Conservation (phyloP, 768 basidiomycete genomes). For the Leccinum subtestaceum region DNA sequence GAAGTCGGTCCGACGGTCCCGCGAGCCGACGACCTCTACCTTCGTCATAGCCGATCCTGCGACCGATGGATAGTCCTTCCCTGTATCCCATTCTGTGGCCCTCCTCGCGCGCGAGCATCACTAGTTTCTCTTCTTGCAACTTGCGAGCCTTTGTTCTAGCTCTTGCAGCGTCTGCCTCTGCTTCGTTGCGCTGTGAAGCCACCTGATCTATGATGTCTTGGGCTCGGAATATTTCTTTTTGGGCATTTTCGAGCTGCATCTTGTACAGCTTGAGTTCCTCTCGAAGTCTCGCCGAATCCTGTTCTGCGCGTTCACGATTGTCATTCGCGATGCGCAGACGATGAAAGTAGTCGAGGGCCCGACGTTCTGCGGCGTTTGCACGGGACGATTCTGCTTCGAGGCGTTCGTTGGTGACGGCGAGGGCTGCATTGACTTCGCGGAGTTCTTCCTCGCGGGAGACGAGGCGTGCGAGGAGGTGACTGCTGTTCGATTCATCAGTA, state of each 20-base stretch:
- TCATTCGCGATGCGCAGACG: slow-evolving; percentile 41
- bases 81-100: slow-evolving; percentile 40
- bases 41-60: slow-evolving; percentile 30
- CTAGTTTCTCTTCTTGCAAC: slow-evolving; percentile 40
- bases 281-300: slow-evolving; percentile 34
- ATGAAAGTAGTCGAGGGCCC: slow-evolving; percentile 45
- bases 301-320: slow-evolving; percentile 37
- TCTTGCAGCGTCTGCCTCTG: slow-evolving; percentile 44
- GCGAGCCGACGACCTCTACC: slow-evolving; percentile 19
- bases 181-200: slow-evolving; percentile 41
- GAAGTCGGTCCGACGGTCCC: slow-evolving; percentile 10
- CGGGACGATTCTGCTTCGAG: slow-evolving; percentile 42
- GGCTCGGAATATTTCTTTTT: slow-evolving; percentile 42
- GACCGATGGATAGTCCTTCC: slow-evolving; percentile 39
- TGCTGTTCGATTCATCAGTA: slow-evolving; percentile 30
- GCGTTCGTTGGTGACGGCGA: slow-evolving; percentile 28
- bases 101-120: slow-evolving; percentile 43
- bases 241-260: slow-evolving; percentile 43
- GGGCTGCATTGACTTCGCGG: slow-evolving; percentile 29
- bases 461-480: slow-evolving; percentile 30
- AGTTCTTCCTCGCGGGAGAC: slow-evolving; percentile 31
- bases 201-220: slow-evolving; percentile 43
- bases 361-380: slow-evolving; percentile 43
- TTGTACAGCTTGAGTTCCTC: slow-evolving; percentile 48
- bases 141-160: slow-evolving; percentile 44